phyloP scores from a whole-genome alignment of 2,329 filamentous ascomycete species.

The Phyllosticta ampelicida region DNA sequence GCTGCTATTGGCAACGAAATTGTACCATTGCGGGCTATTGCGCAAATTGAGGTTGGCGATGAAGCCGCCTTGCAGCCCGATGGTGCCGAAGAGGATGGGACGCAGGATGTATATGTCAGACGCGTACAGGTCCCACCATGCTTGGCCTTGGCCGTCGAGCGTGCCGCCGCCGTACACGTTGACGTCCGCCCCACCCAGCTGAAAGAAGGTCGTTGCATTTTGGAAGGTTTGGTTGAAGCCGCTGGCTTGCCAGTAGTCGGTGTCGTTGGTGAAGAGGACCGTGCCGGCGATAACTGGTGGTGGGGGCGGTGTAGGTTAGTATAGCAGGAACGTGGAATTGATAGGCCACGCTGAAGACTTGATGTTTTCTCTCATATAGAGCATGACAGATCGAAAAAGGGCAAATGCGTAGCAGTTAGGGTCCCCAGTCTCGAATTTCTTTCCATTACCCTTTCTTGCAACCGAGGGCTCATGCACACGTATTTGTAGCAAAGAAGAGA shows the following conservation, averaged over 20 bases:
- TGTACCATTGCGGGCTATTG: slow-evolving; percentile 53
- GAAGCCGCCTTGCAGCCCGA: slow-evolving; percentile 46
- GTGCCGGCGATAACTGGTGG: slow-evolving; percentile 45
- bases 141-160: slow-evolving; percentile 53
- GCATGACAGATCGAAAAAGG: neutral
- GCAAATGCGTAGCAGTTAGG: neutral
- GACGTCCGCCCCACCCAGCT: slow-evolving; percentile 54
- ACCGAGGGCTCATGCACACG: neutral
- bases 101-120: slow-evolving; percentile 46
- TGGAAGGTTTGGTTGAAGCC: slow-evolving; percentile 56
- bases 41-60: slow-evolving; percentile 51
- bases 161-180: slow-evolving; percentile 57
- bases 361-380: neutral
- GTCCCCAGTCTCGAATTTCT: neutral
- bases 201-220: slow-evolving; percentile 57
- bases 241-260: slow-evolving; percentile 57
- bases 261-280: slow-evolving; percentile 54
- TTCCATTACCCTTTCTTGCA: neutral
- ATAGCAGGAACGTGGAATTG: slow-evolving; percentile 9
- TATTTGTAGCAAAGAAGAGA: neutral
- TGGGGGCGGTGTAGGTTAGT: neutral
- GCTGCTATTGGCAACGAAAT: slow-evolving; percentile 54
- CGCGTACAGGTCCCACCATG: slow-evolving; percentile 54
- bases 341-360: neutral
- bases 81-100: slow-evolving; percentile 47